Base-by-base conservation (phyloP, 345 rosid species). In the Turnera subulata region DNA sequence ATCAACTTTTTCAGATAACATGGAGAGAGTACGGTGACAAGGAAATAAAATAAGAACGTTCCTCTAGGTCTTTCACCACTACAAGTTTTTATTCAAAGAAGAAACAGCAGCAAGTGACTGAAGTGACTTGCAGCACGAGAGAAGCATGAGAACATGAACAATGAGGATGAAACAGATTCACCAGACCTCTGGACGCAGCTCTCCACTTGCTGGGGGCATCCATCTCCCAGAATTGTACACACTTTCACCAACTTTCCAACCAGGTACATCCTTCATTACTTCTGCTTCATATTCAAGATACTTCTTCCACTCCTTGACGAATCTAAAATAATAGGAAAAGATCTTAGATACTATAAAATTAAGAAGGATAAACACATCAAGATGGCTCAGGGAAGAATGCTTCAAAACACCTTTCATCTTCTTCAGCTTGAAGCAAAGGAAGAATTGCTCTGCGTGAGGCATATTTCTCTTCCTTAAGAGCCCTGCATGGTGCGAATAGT, bases 121-220 rank as follows among this genome's bases (percentile, higher is more conserved):
- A 19, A 13, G 60, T 40, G 48, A 61, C 63, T 56, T 25, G 15
- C 42, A 61, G 20, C 37, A 24, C n/a, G n/a, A 10, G n/a, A 55
- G 18, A 20, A 56, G 35, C n/a, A 16, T 35, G 23, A 29, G 20
- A 25, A 17, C 6, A 16, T 17, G 55, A 22, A 35, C 6, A 15
- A 37, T 23, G 25, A 6, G 15, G 46, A 54, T 8, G 13, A 35
- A 55, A 6, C 9, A 16, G 49, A 11, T 50, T 89, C 83, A 93
- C 99, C 99, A 93, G 55, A 85, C 94, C 35, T 93, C 99, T 35
- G 97, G 92, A 46, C 99, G 99, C 64, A 93, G 92, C 77, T 89
- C 99, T 0, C 99, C 99, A 10, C 83, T 84, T 20, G 99, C 86
- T n/a, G 99, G 99, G 19, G 99, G 99, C 90, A 90, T 85, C 99